phyloP scores from a whole-genome alignment of 2,329 filamentous ascomycete species.

The Drechslerella stenobrocha region DNA sequence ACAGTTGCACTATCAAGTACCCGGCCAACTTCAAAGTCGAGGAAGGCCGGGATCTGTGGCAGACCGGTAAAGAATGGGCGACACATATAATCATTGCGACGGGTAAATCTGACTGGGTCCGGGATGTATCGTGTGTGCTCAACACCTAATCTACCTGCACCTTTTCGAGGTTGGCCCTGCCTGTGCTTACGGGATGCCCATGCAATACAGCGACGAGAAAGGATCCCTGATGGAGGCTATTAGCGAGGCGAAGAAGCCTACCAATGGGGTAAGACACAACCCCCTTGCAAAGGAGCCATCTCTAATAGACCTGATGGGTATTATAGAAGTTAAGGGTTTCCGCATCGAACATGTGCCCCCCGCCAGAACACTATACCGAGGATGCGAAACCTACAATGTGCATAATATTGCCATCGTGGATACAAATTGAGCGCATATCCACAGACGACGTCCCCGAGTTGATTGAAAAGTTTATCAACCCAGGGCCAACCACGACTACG shows the following conservation, averaged over 20 bases:
- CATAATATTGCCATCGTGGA: constrained; percentile 82
- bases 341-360: constrained; percentile 85
- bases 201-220: constrained; percentile 67
- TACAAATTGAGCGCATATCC: constrained; percentile 78
- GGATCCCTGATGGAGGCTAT: constrained; percentile 81
- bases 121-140: too few species aligned
- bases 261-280: constrained; percentile 27
- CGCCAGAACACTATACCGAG: constrained; percentile 65
- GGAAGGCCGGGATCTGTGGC: constrained; percentile 70
- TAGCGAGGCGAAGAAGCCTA: constrained; percentile 53
- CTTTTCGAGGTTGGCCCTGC: too few species aligned
- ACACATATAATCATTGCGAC: constrained; percentile 91
- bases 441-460: constrained; percentile 70
- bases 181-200: not conserved
- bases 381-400: constrained; percentile 68
- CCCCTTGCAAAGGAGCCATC: not conserved
- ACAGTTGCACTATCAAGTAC: constrained; percentile 76
- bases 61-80: constrained; percentile 55
- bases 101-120: constrained; percentile 93
- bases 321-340: constrained; percentile 80
- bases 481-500: constrained; percentile 72
- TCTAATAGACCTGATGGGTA: constrained; percentile 1
- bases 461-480: constrained; percentile 70
- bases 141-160: too few species aligned
- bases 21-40: constrained; percentile 75